Percentiles rank a stretch among this genome's conserved stretches.
Conservation (phyloP, 2,329 filamentous ascomycete genomes). For the Talaromyces rugulosus region DNA sequence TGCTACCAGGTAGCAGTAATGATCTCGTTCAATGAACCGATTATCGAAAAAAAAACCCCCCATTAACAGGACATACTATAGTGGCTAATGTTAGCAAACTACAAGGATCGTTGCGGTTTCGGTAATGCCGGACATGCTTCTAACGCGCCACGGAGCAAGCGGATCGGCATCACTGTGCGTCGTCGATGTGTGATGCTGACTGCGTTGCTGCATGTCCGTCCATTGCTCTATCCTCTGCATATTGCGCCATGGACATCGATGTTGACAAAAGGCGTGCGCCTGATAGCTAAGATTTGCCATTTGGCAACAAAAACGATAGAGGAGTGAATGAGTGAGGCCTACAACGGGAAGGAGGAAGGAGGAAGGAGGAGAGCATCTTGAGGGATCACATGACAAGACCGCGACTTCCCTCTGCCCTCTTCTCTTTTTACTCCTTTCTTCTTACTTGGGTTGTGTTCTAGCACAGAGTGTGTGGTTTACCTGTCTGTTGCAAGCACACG, state of each 20-base stretch:
- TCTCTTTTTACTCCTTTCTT: neutral
- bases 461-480: neutral
- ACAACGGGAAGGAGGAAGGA: neutral
- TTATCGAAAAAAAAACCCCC: neutral
- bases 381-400: neutral
- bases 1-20: neutral
- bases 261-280: neutral
- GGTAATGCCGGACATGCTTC: neutral
- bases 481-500: neutral
- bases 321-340: neutral
- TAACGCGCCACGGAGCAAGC: neutral
- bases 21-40: neutral
- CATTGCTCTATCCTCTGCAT: neutral
- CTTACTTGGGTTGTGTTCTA: neutral
- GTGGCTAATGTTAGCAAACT: neutral
- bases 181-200: neutral
- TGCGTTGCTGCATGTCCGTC: neutral
- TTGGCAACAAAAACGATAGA: neutral
- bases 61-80: neutral
- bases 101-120: neutral
- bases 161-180: neutral
- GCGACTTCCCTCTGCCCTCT: neutral
- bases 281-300: neutral
- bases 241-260: neutral
- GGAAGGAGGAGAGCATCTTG: neutral